These are phyloP conservation scores for Rosa lucieae DNA, from an alignment of 306 rosid genomes.

Conservation along the genomic window DNA sequence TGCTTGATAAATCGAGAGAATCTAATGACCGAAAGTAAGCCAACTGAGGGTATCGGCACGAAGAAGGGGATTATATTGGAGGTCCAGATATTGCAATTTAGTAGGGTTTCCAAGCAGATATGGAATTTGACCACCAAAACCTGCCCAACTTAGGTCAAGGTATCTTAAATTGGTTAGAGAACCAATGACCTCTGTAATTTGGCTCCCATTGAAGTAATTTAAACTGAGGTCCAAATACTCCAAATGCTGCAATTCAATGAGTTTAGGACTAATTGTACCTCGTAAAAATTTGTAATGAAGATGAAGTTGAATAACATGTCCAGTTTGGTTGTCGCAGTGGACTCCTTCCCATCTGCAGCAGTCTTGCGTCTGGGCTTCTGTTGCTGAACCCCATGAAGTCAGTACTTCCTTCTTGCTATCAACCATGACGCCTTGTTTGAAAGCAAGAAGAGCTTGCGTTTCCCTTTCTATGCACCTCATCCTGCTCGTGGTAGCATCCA, in stretches of 20 bases:
- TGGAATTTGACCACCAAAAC: neutral
- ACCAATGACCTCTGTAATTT: neutral
- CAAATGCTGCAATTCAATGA: neutral
- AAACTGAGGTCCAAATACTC: neutral
- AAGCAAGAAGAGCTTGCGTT: neutral
- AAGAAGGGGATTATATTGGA: neutral
- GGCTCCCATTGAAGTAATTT: neutral
- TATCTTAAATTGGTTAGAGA: neutral
- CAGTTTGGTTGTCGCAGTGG: neutral
- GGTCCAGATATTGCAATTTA: neutral
- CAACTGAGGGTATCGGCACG: neutral
- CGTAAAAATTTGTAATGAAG: neutral
- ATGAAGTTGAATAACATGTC: neutral
- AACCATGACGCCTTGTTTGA: neutral
- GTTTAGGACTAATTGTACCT: conserved; percentile 19
- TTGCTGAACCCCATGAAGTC: neutral
- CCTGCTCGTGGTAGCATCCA: neutral
- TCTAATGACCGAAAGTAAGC: neutral
- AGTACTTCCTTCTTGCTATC: rapidly evolving
- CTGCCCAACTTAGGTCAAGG: neutral
- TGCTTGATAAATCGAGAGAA: no score
- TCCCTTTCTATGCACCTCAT: neutral
- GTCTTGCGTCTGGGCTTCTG: neutral
- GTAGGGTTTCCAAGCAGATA: neutral
- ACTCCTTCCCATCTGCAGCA: neutral